phyloP scores from a whole-genome alignment of 2,329 filamentous ascomycete genomes.

The Elsinoe perseae region DNA sequence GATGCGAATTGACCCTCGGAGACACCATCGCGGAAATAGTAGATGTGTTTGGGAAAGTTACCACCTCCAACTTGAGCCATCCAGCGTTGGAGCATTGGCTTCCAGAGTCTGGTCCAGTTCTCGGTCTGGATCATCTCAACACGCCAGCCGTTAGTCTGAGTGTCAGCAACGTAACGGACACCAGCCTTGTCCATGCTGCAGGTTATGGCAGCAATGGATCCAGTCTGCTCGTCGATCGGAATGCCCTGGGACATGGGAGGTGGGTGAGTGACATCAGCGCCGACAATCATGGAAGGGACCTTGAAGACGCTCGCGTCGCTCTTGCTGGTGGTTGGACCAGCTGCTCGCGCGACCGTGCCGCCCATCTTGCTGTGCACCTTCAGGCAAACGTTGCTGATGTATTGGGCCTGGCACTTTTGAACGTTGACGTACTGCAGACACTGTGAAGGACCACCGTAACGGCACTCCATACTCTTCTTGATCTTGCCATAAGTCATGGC shows the following conservation, averaged over 20 bases:
- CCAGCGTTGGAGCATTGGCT: constrained; percentile 58
- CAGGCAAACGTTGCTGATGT: constrained; percentile 89
- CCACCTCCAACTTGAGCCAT: constrained; percentile 46
- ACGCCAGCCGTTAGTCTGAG: constrained; percentile 75
- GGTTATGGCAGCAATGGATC: constrained; percentile 78
- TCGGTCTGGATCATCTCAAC: constrained; percentile 66
- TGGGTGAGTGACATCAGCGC: constrained; percentile 82
- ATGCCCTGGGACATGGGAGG: constrained; percentile 57
- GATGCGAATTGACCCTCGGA: constrained; percentile 76
- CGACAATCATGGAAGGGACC: constrained; percentile 70
- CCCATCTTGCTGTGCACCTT: constrained; percentile 96
- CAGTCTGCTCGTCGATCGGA: constrained; percentile 20
- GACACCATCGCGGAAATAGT: constrained; percentile 91
- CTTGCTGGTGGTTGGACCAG: constrained; percentile 30
- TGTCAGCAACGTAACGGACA: constrained; percentile 68
- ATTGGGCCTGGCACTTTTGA: constrained; percentile 63
- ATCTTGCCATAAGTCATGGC: constrained; percentile 68
- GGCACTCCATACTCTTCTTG: constrained; percentile 83
- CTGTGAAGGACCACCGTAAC: constrained; percentile 76
- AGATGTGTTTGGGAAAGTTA: constrained; percentile 61
- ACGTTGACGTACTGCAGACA: constrained; percentile 68
- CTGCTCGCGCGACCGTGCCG: constrained; percentile 58
- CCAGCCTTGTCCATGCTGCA: constrained; percentile 66
- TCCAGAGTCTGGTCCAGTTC: constrained; percentile 61
- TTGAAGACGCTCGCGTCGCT: constrained; percentile 29